Evolutionary conservation across 129 eudicot species (phyloP).

Genomic region (Dittrichia graveolens): DNA sequence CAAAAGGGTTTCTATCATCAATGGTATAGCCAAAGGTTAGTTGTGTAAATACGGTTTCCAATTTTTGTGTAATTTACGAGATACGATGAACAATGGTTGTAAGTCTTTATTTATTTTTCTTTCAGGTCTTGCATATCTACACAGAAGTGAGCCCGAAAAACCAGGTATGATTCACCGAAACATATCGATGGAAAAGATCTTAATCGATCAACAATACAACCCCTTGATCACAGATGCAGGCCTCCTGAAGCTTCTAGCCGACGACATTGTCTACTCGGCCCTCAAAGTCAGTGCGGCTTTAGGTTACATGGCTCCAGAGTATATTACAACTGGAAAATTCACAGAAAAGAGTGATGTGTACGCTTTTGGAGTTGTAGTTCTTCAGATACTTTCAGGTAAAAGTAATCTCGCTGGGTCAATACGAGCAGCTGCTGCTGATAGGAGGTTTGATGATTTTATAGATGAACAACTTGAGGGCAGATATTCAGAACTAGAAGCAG

Average conservation of each 20-base stretch:
- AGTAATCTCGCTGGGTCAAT: constrained; percentile 42
- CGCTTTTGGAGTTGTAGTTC: constrained; percentile 80
- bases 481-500: constrained; percentile 52
- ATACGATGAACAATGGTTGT: too few species aligned
- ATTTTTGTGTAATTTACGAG: too few species aligned
- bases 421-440: constrained; percentile 57
- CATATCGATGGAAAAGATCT: constrained; percentile 74
- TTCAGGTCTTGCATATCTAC: constrained; percentile 69
- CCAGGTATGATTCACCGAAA: constrained; percentile 71
- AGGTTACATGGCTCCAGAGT: constrained; percentile 97
- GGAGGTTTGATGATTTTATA: constrained; percentile 48
- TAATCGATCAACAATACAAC: constrained; percentile 59
- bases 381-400: constrained; percentile 77
- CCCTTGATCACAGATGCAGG: constrained; percentile 79
- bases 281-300: constrained; percentile 90
- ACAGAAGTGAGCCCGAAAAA: constrained; percentile 53
- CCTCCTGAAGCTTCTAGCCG: constrained; percentile 79
- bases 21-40: constrained; percentile 85
- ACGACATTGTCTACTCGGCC: constrained; percentile 83
- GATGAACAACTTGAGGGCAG: constrained; percentile 59
- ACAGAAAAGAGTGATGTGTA: constrained; percentile 91
- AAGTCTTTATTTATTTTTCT: background rate
- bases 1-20: constrained; percentile 67
- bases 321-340: constrained; percentile 82
- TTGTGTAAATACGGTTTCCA: background rate